Conservation (phyloP, 208 protist species). For the Wallacemonas rigidus region DNA sequence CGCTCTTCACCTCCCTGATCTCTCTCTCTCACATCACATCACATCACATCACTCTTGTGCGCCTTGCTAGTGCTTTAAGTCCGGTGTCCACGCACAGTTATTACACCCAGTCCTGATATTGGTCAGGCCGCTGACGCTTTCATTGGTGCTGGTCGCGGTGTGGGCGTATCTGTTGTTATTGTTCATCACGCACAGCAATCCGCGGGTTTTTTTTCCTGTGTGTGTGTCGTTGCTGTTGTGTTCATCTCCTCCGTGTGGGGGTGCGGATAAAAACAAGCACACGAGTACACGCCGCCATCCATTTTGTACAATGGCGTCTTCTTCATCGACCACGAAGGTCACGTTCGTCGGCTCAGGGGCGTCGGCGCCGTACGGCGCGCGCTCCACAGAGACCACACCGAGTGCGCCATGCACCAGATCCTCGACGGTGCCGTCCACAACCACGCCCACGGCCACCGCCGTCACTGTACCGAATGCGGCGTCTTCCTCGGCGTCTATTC, state of each 20-base stretch:
- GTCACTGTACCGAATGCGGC: not conserved
- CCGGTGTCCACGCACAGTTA: too few relatives aligned
- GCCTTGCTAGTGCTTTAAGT: too few relatives aligned
- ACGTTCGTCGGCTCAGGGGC: conserved; percentile 16
- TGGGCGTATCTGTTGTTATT: not conserved
- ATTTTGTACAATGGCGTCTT: not conserved
- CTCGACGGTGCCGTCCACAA: not conserved
- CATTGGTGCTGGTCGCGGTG: not conserved
- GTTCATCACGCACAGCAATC: too few relatives aligned
- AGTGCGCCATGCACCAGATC: not conserved
- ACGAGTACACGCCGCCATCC: not conserved
- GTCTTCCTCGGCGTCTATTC: not conserved
- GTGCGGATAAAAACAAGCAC: not conserved
- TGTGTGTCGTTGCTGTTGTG: conserved; percentile 3
- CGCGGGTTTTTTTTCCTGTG: not conserved
- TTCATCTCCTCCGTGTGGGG: not conserved
- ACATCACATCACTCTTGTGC: too few relatives aligned
- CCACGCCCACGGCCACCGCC: not conserved
- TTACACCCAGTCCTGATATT: too few relatives aligned
- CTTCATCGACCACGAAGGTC: conserved; percentile 6
- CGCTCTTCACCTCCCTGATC: too few relatives aligned
- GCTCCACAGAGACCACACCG: not conserved
- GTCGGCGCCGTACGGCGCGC: not conserved
- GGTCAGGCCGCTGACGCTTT: too few relatives aligned
- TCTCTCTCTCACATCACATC: too few relatives aligned